Percentiles rank a stretch among this genome's conserved stretches.
These are phyloP conservation scores for Penicillium sp. DNA, from an alignment of 2,329 filamentous ascomycete genomes.

Conservation along the genomic window DNA sequence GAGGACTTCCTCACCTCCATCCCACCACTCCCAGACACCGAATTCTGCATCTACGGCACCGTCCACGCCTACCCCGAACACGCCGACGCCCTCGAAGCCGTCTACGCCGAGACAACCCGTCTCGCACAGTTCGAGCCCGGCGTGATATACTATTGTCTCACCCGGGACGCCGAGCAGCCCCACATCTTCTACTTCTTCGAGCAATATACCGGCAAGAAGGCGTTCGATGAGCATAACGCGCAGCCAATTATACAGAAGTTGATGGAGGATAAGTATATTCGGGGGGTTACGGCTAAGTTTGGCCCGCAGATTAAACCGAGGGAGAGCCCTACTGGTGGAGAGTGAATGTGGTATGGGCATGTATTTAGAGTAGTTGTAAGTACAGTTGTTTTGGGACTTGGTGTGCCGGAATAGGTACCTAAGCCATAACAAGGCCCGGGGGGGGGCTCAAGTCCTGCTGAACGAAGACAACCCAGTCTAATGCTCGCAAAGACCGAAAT, in stretches of 20 bases:
- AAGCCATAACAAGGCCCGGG: too few relatives aligned
- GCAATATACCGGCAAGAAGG: constrained; percentile 7
- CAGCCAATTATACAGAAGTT: constrained; percentile 18
- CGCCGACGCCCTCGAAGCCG: constrained; percentile 15
- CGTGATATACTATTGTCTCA: constrained; percentile 14
- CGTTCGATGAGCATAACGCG: constrained; percentile 14
- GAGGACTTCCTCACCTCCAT: constrained; percentile 9
- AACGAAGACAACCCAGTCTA: neutral
- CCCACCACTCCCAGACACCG: constrained; percentile 7
- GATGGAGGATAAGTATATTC: constrained; percentile 12
- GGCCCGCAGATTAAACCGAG: constrained; percentile 2
- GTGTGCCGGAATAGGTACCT: neutral
- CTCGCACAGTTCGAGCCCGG: constrained; percentile 14
- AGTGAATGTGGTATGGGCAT: neutral
- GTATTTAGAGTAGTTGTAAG: neutral
- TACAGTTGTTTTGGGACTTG: neutral
- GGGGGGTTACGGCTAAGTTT: constrained; percentile 14
- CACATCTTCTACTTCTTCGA: constrained; percentile 16
- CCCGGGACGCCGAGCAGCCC: constrained; percentile 5
- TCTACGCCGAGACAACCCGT: constrained; percentile 16
- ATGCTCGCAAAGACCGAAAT: constrained; percentile 19
- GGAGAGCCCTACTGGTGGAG: neutral
- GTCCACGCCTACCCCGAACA: constrained; percentile 15
- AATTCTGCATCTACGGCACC: constrained; percentile 15
- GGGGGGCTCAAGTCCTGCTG: neutral